Evolutionary conservation across 2,329 filamentous ascomycete species (phyloP), one percentile per base, ranked within the genome.

Genomic region (Penicillium glabrum): DNA sequence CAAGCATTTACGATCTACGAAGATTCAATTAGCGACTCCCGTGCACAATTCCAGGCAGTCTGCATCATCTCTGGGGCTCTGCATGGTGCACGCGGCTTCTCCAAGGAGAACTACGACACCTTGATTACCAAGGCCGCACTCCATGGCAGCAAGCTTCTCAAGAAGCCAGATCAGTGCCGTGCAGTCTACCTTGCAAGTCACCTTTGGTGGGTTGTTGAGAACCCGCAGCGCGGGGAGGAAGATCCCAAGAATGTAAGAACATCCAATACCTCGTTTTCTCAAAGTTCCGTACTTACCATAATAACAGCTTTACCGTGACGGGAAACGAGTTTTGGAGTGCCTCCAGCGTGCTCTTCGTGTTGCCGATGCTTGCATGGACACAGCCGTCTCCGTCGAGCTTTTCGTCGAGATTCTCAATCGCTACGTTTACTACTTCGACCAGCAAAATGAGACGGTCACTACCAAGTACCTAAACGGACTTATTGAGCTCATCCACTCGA

Each of bases 381-480:
- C 93, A 8, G 91, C 92, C 7, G 92, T 97, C 4, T 97, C 92
- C 3, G 95, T 99, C 46, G 96, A 99, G 77, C 83, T 99, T 48
- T 99, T 99, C 76, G 93, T 99, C 56, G 95, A 99, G 78, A 99
- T 99, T 61, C 80, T 99, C 54, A 97, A 99, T 75, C 87, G 95
- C 75, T 99, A 99, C 73, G 93, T 98, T 52, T 99, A 99, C 76
- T 99, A 98, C 80, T 99, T 97, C 79, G 95, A 99, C 75, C 93
- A 99, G 75, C 91, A 96, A 72, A 99, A 99, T 76, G 95, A 99
- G 78, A 93, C 93, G 64, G 95, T 99, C 39, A 99, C 95, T 5
- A 97, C 89, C 3, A 98, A 98, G 77, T 99, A 98, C 74, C 84
- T 99, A 61, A 99, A 99, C 71, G 95, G 95, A 3, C 86, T 99